phyloP scores from a whole-genome alignment of 2,329 filamentous ascomycete genomes.

The Diaporthe amygdali region DNA sequence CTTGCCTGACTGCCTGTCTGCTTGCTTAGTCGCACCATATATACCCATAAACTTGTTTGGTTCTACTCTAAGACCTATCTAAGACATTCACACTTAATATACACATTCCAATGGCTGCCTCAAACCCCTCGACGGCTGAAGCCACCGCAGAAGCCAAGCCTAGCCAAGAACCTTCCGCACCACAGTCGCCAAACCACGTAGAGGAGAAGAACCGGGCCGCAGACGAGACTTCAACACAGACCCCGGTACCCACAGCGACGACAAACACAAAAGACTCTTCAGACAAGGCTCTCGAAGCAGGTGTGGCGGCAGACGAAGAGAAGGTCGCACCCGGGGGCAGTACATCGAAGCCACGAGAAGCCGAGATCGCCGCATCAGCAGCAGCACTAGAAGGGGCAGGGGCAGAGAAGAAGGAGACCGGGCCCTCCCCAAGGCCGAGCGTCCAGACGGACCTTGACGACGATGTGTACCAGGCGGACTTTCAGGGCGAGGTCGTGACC shows the following conservation, averaged over 20 bases:
- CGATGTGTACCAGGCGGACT: conserved; percentile 46
- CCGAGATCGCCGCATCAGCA: neutral
- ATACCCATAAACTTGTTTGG: neutral
- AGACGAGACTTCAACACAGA: conserved; percentile 6
- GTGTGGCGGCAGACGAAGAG: neutral
- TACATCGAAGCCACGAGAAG: neutral
- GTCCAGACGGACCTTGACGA: conserved; percentile 24
- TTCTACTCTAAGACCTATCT: neutral
- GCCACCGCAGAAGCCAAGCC: neutral
- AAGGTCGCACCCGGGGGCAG: neutral
- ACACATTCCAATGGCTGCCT: conserved; percentile 13
- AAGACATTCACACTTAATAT: neutral
- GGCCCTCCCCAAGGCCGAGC: conserved; percentile 14
- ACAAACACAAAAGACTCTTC: neutral
- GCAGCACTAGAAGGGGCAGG: conserved; percentile 9
- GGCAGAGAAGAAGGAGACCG: conserved; percentile 14
- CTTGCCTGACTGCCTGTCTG: no score
- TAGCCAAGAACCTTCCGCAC: neutral
- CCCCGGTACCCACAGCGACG: neutral
- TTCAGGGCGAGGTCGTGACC: conserved; percentile 60
- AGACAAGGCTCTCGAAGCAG: neutral
- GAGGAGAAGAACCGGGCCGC: conserved; percentile 14
- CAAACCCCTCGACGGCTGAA: conserved; percentile 1
- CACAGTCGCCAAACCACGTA: neutral
- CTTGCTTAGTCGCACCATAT: neutral